Percentiles rank a stretch among this genome's conserved stretches.
phyloP scores from a whole-genome alignment of 164 flowering plant genomes.

The Umbilicus rupestris region DNA sequence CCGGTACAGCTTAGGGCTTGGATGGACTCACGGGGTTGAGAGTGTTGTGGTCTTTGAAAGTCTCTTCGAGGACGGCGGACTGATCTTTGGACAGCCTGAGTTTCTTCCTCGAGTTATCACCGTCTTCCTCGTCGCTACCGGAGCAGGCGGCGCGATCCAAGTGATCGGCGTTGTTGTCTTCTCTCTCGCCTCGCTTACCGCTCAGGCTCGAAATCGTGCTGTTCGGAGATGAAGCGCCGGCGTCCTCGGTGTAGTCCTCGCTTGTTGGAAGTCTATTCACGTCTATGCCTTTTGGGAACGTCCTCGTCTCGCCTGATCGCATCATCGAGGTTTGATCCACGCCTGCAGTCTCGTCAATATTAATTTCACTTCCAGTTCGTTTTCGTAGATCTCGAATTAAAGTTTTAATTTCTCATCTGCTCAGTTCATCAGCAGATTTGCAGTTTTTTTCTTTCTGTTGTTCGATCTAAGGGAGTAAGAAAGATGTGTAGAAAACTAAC shows the following conservation, averaged over 20 bases:
- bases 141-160: conserved; percentile 19
- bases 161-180: conserved; percentile 17
- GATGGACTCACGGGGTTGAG: conserved; percentile 33
- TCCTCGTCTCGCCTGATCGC: neutral
- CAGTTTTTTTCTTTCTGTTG: no score
- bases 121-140: conserved; percentile 13
- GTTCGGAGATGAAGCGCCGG: conserved; percentile 40
- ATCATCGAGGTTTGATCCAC: neutral
- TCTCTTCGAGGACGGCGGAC: conserved; percentile 32
- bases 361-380: neutral
- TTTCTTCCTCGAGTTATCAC: conserved; percentile 31
- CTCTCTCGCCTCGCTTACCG: conserved; percentile 51
- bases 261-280: neutral
- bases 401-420: neutral
- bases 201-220: conserved; percentile 62
- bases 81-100: conserved; percentile 38
- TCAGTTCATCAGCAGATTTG: no score
- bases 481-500: no score
- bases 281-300: conserved; percentile 4
- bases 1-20: neutral
- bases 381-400: neutral
- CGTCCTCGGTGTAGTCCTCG: conserved; percentile 1
- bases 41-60: conserved; percentile 37
- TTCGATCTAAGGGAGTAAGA: no score
- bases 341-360: neutral